Conservation (phyloP, 345 rosid species). For the Linum tenue region DNA sequence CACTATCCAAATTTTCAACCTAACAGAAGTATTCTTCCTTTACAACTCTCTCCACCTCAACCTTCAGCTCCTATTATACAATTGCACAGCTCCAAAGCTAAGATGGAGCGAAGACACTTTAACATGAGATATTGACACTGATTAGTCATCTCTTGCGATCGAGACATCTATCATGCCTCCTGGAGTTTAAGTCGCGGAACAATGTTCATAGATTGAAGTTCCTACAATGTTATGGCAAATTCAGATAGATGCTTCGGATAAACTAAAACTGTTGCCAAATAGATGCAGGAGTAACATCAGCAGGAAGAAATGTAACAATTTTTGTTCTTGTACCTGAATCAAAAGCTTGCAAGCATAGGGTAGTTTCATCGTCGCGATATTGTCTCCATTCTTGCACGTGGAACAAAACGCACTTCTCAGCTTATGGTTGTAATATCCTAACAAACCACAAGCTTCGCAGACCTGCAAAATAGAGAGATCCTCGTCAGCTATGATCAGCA, state of each 20-base stretch:
- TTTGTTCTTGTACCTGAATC: conserved; percentile 43
- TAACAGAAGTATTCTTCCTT: too few relatives aligned
- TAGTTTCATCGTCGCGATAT: conserved; percentile 69
- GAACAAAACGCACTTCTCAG: conserved; percentile 68
- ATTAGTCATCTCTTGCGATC: too few relatives aligned
- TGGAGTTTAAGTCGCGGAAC: conserved; percentile 53
- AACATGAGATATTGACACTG: too few relatives aligned
- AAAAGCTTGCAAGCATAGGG: conserved; percentile 97
- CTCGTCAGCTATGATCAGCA: neutral
- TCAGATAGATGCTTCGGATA: neutral
- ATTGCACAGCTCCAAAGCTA: too few relatives aligned
- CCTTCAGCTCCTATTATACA: too few relatives aligned
- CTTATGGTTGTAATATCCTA: conserved; percentile 81
- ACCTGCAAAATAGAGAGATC: conserved; percentile 35
- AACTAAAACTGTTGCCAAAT: neutral
- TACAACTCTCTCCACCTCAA: too few relatives aligned
- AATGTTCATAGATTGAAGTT: conserved; percentile 77
- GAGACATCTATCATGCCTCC: neutral
- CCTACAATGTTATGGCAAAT: conserved; percentile 28
- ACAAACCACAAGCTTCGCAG: conserved; percentile 72
- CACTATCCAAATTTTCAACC: too few relatives aligned
- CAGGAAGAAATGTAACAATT: neutral
- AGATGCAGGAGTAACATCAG: too few relatives aligned
- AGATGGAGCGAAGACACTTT: too few relatives aligned
- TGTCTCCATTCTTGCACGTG: conserved; percentile 68